Base-by-base conservation (phyloP, 2,329 filamentous ascomycete species). In the Scedosporium boydii region DNA sequence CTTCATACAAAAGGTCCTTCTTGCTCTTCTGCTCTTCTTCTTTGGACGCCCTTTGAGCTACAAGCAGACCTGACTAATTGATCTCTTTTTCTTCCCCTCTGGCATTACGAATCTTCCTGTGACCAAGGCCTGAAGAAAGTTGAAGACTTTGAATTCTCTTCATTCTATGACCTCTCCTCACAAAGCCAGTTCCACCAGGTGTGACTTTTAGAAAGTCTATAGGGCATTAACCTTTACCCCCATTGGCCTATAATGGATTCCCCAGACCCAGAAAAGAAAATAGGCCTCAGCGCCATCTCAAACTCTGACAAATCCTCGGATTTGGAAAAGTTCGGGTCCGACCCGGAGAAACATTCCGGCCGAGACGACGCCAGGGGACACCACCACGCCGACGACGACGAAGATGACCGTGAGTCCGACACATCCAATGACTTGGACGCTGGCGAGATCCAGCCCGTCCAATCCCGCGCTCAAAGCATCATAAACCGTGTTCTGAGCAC, bases 401-500 rank as follows among this genome's bases (percentile, higher is more conserved):
- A 53, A 18, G 23, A 3, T 3, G 42, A 23, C 18, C 56, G 29
- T 18, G 61, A 62, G n/a, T 23, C 27, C 18, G 61, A 51, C 4
- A 51, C 57, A 4, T 42, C 55, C 44, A 59, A 58, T 23, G 34
- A 38, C 10, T 4, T 38, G 34, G 34, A 38, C 34, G 57, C 29
- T 21, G 58, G 58, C 57, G 65, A 60, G 27, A 57, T 62, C 3
- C 59, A 65, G 38, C 27, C 63, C 5, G 26, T 29, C 26, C 23
- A 59, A 16, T 55, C 63, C 3, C 59, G 64, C 34, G 21, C 64
- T 9, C 41, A 62, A n/a, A 67, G 71, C 16, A 66, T 73, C 0
- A 55, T 78, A 1, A 70, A 67, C 60, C 74, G 76, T 1, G 74
- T 77, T 4, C 63, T 80, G 12, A 80, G 77, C 64, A 70, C 73